Percentiles rank a stretch among this genome's conserved stretches.
Evolutionary conservation across 768 basidiomycete species (phyloP).

Genomic region (Lactarius pseudohatsudake): DNA sequence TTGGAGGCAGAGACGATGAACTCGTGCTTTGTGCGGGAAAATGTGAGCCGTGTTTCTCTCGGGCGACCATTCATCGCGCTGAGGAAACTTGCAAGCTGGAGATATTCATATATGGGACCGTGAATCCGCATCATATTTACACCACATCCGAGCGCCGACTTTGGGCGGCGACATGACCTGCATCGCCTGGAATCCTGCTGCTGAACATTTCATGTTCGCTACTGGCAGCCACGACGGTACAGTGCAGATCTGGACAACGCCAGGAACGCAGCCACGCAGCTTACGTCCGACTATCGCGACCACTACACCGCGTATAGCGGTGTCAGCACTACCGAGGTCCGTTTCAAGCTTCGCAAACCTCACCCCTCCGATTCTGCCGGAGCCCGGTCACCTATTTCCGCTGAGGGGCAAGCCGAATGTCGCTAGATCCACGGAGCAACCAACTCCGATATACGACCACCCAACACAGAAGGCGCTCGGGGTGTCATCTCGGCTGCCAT

Average conservation of each 20-base stretch:
- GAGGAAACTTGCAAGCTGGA: constrained; percentile 49
- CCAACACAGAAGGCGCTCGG: neutral
- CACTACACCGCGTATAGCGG: constrained; percentile 10
- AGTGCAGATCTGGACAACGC: constrained; percentile 65
- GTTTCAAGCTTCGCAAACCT: neutral
- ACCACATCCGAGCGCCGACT: constrained; percentile 62
- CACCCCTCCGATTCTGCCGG: constrained; percentile 5
- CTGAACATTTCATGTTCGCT: constrained; percentile 65
- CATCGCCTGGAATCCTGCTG: constrained; percentile 75
- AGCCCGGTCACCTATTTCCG: constrained; percentile 1
- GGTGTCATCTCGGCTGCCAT: neutral
- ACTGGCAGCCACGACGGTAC: constrained; percentile 78
- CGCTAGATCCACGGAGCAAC: neutral
- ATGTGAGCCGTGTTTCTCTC: constrained; percentile 40
- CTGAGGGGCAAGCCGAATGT: neutral
- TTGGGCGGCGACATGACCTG: constrained; percentile 69
- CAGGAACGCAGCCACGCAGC: neutral
- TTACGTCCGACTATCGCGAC: constrained; percentile 7
- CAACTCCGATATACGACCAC: neutral
- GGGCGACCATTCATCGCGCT: constrained; percentile 10
- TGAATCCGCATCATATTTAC: constrained; percentile 70
- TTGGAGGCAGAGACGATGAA: constrained; percentile 78
- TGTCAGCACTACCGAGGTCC: neutral
- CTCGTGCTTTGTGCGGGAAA: constrained; percentile 77
- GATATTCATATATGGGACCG: constrained; percentile 87